phyloP scores from a whole-genome alignment of 179 eudicot species.

The Kewa caespitosa region DNA sequence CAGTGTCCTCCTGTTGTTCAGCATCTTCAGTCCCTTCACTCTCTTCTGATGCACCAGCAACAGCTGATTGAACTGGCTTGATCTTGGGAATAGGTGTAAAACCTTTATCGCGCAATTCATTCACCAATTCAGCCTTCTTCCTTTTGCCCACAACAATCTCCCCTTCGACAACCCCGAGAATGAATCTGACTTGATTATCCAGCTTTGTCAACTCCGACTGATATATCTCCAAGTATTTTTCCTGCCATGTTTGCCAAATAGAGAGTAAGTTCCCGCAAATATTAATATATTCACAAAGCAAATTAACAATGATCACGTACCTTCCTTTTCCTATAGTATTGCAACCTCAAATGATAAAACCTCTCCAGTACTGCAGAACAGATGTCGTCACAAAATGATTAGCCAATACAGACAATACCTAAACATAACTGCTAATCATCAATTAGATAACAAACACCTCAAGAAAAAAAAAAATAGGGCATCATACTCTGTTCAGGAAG shows the following conservation, averaged over 20 bases:
- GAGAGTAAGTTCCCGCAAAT: not conserved
- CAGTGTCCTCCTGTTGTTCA: conserved; percentile 22
- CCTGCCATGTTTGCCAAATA: conserved; percentile 35
- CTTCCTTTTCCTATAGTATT: conserved; percentile 66
- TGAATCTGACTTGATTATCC: conserved; percentile 77
- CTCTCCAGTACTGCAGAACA: conserved; percentile 75
- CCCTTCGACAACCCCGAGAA: conserved; percentile 75
- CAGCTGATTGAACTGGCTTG: conserved; percentile 41
- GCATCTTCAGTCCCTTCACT: conserved; percentile 37
- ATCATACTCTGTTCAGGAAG: conserved; percentile 79
- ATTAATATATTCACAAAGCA: too few species aligned
- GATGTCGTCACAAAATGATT: not conserved
- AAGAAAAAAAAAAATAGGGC: not conserved
- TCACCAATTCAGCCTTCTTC: conserved; percentile 69
- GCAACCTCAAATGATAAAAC: conserved; percentile 62
- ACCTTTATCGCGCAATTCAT: conserved; percentile 65
- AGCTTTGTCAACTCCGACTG: conserved; percentile 52
- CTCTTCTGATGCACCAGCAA: conserved; percentile 55
- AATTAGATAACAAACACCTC: not conserved
- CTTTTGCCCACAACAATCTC: conserved; percentile 74
- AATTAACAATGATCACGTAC: conserved; percentile 29
- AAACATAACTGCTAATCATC: not conserved
- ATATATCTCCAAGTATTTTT: conserved; percentile 48
- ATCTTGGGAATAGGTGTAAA: conserved; percentile 69
- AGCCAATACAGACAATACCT: not conserved